Evolutionary conservation across 495 filamentous ascomycete genomes (phyloP).

Genomic region (Chaetomium tenue): DNA sequence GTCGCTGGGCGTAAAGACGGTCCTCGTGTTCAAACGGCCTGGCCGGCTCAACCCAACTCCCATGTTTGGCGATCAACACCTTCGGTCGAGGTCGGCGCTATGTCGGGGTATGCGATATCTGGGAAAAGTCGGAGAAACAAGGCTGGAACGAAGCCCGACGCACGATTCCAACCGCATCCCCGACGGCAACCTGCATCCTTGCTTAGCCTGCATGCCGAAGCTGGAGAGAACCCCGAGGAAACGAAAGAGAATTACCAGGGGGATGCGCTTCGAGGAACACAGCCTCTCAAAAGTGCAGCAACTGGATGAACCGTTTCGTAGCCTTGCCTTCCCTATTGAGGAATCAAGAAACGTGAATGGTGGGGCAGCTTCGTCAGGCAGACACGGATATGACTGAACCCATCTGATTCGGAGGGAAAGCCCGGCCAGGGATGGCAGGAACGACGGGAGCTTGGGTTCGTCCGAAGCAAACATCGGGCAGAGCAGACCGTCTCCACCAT

Average conservation of each 20-base stretch:
- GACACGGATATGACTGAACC: neutral
- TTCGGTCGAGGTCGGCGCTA: conserved; percentile 2
- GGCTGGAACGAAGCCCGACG: neutral
- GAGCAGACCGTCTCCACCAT: conserved; percentile 2
- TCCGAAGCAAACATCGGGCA: conserved; percentile 6
- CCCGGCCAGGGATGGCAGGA: neutral
- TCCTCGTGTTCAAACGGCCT: neutral
- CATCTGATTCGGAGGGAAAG: neutral
- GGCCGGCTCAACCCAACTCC: neutral
- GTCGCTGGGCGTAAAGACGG: conserved; percentile 1
- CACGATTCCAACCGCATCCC: neutral
- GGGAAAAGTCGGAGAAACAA: neutral
- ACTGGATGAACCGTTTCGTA: neutral
- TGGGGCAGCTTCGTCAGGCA: neutral
- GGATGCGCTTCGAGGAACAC: neutral
- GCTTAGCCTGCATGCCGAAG: neutral
- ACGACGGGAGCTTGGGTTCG: neutral
- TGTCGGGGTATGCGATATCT: neutral
- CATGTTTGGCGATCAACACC: neutral
- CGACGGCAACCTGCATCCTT: neutral
- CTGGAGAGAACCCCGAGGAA: neutral
- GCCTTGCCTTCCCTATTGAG: neutral
- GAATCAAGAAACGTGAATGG: neutral
- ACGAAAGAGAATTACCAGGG: neutral
- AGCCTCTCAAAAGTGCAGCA: neutral